phyloP scores from a whole-genome alignment of 2,329 filamentous ascomycete genomes.

The Dothidotthia symphoricarpi region DNA sequence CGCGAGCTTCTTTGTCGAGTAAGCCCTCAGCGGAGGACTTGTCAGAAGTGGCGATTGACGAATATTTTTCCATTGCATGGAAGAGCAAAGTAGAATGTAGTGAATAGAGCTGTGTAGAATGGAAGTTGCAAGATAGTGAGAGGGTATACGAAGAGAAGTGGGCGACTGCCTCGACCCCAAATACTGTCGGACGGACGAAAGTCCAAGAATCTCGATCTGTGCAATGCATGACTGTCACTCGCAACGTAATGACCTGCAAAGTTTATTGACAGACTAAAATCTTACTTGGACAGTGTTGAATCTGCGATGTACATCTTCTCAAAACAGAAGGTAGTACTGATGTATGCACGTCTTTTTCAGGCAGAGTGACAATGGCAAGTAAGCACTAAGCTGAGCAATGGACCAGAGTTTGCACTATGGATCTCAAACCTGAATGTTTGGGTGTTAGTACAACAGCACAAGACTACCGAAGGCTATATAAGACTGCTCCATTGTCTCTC shows the following conservation, averaged over 20 bases:
- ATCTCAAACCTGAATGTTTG: too few species aligned
- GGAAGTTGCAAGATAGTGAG: background rate
- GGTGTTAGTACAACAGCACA: too few species aligned
- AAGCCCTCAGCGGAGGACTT: background rate
- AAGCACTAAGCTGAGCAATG: too few species aligned
- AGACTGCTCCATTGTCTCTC: too few species aligned
- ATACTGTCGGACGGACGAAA: too few species aligned
- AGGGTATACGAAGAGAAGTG: background rate
- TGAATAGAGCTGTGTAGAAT: background rate
- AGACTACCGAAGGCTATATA: too few species aligned
- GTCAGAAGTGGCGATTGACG: background rate
- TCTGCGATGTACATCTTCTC: background rate
- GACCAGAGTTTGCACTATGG: too few species aligned
- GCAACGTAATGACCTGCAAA: background rate
- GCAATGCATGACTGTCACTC: background rate
- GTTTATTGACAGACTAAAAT: background rate
- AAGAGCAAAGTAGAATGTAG: background rate
- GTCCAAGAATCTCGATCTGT: background rate
- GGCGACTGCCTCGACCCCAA: background rate
- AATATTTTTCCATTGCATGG: conserved; percentile 1
- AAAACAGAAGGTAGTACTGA: background rate
- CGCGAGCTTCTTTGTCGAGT: background rate
- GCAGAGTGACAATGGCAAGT: too few species aligned
- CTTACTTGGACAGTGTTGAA: too few species aligned
- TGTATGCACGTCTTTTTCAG: too few species aligned